Percentiles rank a stretch among this genome's conserved stretches.
Evolutionary conservation across 208 protist species (phyloP).

Genomic region (Phytomonas francai): DNA sequence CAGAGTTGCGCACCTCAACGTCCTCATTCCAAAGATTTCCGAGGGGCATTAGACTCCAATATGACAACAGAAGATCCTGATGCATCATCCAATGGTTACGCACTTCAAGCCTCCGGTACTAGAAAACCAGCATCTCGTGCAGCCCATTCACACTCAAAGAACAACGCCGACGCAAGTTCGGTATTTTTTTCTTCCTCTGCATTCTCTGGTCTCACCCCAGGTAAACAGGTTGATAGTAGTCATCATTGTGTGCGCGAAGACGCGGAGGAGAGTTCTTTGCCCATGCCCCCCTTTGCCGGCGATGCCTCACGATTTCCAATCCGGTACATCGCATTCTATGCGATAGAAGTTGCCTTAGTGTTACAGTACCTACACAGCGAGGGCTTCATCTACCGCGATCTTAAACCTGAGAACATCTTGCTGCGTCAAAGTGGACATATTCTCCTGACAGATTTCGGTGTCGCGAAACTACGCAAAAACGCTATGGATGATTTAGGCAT

Average conservation of each 20-base stretch:
- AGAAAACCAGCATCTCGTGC: background rate
- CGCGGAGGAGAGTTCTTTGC: background rate
- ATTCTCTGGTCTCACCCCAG: background rate
- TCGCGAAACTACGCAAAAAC: constrained; percentile 85
- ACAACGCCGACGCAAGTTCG: background rate
- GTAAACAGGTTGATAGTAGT: background rate
- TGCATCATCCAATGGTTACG: background rate
- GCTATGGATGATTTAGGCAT: constrained; percentile 10
- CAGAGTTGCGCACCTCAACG: background rate
- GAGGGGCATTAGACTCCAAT: background rate
- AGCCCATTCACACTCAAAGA: background rate
- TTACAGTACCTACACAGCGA: constrained; percentile 83
- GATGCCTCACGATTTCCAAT: constrained; percentile 60
- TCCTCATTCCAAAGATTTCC: background rate
- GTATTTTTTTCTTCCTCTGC: background rate
- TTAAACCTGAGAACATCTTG: constrained; percentile 94
- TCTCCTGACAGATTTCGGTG: constrained; percentile 93
- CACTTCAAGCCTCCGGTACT: background rate
- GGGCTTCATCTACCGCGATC: constrained; percentile 88
- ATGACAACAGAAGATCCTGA: background rate
- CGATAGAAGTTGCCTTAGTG: constrained; percentile 82
- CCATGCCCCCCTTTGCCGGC: constrained; percentile 16
- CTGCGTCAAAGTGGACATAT: constrained; percentile 87
- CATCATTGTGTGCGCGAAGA: background rate
- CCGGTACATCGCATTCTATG: constrained; percentile 82